phyloP scores from a whole-genome alignment of 306 rosid species.

The Hippophae tibetana region DNA sequence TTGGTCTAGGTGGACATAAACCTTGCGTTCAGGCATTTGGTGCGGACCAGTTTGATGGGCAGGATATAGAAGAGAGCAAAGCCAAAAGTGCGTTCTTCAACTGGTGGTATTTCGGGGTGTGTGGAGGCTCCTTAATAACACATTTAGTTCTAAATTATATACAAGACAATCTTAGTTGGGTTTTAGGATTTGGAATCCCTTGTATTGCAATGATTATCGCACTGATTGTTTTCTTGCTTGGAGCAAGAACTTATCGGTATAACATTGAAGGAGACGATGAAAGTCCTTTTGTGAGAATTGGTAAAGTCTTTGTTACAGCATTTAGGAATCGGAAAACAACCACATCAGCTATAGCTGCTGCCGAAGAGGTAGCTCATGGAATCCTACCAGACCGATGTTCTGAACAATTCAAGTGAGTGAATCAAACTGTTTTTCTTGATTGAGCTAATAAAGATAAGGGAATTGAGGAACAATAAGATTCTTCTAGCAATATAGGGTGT shows the following conservation, averaged over 20 bases:
- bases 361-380: constrained; percentile 25
- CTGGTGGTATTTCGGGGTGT: constrained; percentile 66
- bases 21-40: constrained; percentile 83
- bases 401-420: constrained; percentile 26
- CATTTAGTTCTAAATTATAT: constrained; percentile 28
- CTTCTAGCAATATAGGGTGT: not conserved
- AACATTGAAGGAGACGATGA: constrained; percentile 6
- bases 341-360: constrained; percentile 10
- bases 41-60: constrained; percentile 64
- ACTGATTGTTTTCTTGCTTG: constrained; percentile 20
- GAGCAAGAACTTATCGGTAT: constrained; percentile 24
- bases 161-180: constrained; percentile 40
- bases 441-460: too few species aligned
- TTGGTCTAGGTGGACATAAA: constrained; percentile 68
- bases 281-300: constrained; percentile 37
- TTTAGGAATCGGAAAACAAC: constrained; percentile 20
- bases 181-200: constrained; percentile 30
- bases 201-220: constrained; percentile 20
- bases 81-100: constrained; percentile 77
- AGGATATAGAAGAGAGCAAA: constrained; percentile 44
- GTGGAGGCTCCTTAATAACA: constrained; percentile 30
- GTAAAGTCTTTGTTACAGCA: constrained; percentile 34
- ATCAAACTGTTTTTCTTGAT: too few species aligned
- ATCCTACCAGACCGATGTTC: constrained; percentile 20
- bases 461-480: constrained; percentile 14